Evolutionary conservation across 176 grass and related monocot genomes (phyloP).

Genomic region (Zoysia japonica): DNA sequence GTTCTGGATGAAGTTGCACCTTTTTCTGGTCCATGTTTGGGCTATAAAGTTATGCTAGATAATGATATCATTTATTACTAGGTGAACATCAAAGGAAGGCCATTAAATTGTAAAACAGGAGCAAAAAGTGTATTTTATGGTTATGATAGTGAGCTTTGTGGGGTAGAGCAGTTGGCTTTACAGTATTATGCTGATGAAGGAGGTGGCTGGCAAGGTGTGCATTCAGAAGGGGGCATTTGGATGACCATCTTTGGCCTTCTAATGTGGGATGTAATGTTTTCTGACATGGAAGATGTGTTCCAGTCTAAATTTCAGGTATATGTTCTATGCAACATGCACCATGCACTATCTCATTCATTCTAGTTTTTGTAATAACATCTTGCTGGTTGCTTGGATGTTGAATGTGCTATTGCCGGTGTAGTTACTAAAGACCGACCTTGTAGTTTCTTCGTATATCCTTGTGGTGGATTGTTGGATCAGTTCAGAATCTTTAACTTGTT

Average conservation of each 20-base stretch:
- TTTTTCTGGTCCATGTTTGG: neutral
- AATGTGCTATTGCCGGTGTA: neutral
- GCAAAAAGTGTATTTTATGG: slow-evolving; percentile 90
- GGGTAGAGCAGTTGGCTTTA: slow-evolving; percentile 86
- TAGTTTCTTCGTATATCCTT: neutral
- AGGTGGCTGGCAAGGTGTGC: slow-evolving; percentile 82
- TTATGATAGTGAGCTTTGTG: slow-evolving; percentile 74
- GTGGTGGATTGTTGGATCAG: slow-evolving; percentile 1
- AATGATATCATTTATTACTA: slow-evolving; percentile 29
- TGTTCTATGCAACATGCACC: neutral
- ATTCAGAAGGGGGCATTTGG: slow-evolving; percentile 94
- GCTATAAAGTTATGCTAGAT: slow-evolving; percentile 4
- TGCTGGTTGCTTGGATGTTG: neutral
- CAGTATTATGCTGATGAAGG: slow-evolving; percentile 87
- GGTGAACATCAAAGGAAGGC: slow-evolving; percentile 75
- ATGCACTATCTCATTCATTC: neutral
- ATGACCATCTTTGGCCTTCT: slow-evolving; percentile 93
- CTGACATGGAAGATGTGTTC: slow-evolving; percentile 67
- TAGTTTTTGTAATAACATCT: neutral
- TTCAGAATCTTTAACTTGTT: slow-evolving; percentile 9
- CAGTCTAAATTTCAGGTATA: slow-evolving; percentile 93
- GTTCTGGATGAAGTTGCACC: neutral
- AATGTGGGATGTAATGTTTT: slow-evolving; percentile 97
- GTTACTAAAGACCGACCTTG: neutral
- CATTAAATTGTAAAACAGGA: slow-evolving; percentile 67